These are phyloP conservation scores for Botrytis porri DNA, from an alignment of 2,329 filamentous ascomycete genomes.

Conservation along the genomic window DNA sequence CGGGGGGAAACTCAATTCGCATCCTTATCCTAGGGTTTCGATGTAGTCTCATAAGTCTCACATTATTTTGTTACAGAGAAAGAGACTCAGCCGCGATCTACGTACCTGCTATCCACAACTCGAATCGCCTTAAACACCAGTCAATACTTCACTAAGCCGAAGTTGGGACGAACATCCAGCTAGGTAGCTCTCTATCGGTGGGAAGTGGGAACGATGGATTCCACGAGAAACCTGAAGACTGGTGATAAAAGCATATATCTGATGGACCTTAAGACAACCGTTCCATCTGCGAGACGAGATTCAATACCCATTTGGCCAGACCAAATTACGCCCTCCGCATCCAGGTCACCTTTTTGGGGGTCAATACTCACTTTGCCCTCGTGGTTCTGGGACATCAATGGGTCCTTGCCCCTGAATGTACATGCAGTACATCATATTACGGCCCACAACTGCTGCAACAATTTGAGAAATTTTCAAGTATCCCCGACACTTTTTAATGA, in stretches of 20 bases:
- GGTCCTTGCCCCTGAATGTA: constrained; percentile 18
- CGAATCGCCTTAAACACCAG: not conserved
- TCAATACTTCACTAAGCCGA: not conserved
- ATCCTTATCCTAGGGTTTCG: constrained; percentile 3
- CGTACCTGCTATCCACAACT: not conserved
- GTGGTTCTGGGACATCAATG: constrained; percentile 19
- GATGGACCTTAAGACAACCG: not conserved
- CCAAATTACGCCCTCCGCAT: constrained; percentile 16
- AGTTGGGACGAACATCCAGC: not conserved
- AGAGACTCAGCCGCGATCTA: constrained; percentile 8
- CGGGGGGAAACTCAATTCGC: not conserved
- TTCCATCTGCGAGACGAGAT: not conserved
- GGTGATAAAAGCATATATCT: not conserved
- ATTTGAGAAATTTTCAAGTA: not conserved
- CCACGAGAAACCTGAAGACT: not conserved
- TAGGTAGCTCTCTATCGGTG: too few relatives aligned
- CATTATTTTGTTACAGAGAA: constrained; percentile 1
- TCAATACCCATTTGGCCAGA: constrained; percentile 12
- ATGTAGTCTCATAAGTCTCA: not conserved
- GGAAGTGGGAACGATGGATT: not conserved
- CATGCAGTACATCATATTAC: not conserved
- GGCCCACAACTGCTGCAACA: not conserved
- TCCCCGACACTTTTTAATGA: constrained; percentile 3
- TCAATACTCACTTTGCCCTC: constrained; percentile 10
- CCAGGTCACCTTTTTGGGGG: constrained; percentile 7